These are phyloP conservation scores for Cunninghamia lanceolata DNA, from an alignment of 75 land plant genomes.

Conservation along the genomic window DNA sequence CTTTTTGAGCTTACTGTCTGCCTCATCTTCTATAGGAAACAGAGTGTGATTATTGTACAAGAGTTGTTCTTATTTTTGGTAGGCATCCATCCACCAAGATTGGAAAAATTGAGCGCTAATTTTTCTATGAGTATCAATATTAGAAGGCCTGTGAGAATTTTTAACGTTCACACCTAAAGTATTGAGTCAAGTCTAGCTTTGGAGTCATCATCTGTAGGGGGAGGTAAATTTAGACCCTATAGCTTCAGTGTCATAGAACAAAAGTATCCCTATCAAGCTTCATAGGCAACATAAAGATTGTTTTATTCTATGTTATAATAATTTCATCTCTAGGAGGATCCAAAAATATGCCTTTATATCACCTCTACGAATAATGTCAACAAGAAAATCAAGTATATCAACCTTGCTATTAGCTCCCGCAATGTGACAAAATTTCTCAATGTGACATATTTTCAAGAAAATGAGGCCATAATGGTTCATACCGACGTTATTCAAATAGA, in stretches of 20 bases:
- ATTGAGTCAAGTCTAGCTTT: background rate
- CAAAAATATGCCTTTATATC: too few relatives aligned
- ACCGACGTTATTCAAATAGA: too few relatives aligned
- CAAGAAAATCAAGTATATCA: too few relatives aligned
- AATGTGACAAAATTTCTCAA: too few relatives aligned
- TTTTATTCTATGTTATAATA: too few relatives aligned
- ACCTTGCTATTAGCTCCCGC: too few relatives aligned
- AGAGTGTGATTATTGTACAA: background rate
- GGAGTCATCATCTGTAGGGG: background rate
- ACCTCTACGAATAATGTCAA: too few relatives aligned
- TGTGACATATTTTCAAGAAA: too few relatives aligned
- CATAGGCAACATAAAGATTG: too few relatives aligned
- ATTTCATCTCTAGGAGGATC: too few relatives aligned
- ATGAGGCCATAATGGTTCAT: too few relatives aligned
- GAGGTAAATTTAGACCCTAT: background rate
- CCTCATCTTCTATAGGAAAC: background rate
- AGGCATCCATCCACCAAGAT: background rate
- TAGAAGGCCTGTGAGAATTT: background rate
- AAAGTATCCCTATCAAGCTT: too few relatives aligned
- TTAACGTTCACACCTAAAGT: background rate
- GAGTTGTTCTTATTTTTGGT: background rate
- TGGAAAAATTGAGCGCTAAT: background rate
- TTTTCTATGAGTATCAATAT: background rate
- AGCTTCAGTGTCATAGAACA: conserved; percentile 1
- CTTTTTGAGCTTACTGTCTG: conserved; percentile 1